phyloP scores from a whole-genome alignment of 345 rosid species.

The Syzygium aromaticum region DNA sequence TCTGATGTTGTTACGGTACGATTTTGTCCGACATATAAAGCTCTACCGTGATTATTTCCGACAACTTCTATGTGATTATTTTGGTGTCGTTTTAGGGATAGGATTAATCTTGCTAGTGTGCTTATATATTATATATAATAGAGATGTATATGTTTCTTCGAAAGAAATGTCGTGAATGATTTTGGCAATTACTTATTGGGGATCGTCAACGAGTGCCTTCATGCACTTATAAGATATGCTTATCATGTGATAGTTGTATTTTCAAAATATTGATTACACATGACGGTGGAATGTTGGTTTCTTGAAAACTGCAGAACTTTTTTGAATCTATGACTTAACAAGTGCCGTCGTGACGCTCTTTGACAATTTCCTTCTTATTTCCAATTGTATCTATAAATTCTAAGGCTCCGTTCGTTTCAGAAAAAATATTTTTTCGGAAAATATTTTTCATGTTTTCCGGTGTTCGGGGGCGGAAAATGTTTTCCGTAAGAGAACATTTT shows the following conservation, averaged over 20 bases:
- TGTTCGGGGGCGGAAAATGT: too few species aligned
- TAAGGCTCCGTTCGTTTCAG: too few species aligned
- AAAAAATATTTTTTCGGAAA: too few species aligned
- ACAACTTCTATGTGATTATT: background rate
- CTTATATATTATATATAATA: too few species aligned
- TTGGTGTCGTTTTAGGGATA: background rate
- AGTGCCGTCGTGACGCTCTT: accelerated
- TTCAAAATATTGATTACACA: accelerated
- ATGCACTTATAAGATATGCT: background rate
- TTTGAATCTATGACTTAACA: accelerated
- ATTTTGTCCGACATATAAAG: background rate
- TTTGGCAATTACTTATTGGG: too few species aligned
- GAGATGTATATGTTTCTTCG: too few species aligned
- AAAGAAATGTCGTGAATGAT: too few species aligned
- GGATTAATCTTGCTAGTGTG: too few species aligned
- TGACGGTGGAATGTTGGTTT: background rate
- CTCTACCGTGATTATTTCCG: background rate
- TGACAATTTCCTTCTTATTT: accelerated
- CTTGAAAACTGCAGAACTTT: accelerated
- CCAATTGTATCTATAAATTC: background rate
- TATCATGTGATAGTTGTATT: background rate
- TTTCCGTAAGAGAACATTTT: too few species aligned
- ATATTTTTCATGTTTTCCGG: too few species aligned
- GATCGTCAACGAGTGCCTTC: background rate
- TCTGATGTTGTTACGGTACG: background rate